Evolutionary conservation across 805 yeast genomes (phyloP), one percentile per base, ranked within the genome.

Genomic region (Suhomyces emberorum): DNA sequence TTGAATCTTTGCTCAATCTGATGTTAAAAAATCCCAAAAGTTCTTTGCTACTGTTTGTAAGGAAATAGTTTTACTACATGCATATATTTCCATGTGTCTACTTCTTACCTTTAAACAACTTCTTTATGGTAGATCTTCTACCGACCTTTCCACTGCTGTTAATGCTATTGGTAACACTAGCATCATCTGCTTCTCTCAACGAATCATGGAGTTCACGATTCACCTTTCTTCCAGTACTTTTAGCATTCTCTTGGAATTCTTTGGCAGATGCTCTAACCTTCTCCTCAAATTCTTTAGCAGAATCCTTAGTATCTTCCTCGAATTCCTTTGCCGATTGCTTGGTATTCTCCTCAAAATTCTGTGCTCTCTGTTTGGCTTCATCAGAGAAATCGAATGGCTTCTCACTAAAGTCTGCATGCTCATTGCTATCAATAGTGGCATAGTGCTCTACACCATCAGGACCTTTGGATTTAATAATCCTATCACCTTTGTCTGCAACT

Each of bases 381-480:
- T 12, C n/a, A 14, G 9, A 19, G 30, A 12, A 6, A 7, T 15
- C 6, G n/a, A 19, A 18, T 4, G 11, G 15, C 22, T 15, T 18
- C 10, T 14, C 15, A 4, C 16, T 15, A 7, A 15, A 17, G 2
- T 21, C 28, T 5, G 48, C 37, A 20, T 70, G 76, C 23, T 45
- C 39, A 42, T 59, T 59, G 42, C 57, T 49, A 39, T 70, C 76
- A 30, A 70, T 69, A 11, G 70, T 65, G 9, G 64, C 51, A 12
- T 38, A 40, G 5, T 35, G 32, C 3, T 30, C 33, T 2, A 41
- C 15, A 3, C 57, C 57, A 3, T 38, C 32, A 4, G 35, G 19
- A 27, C 40, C 43, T 6, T 37, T 35, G 7, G 45, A 36, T 14
- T 37, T 22, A 25, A 55, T 46, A 17, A 52, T 37, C 3, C 33